Base-by-base conservation (phyloP, 192 early-diverging fungal genomes). In the Entomortierella beljakovae region DNA sequence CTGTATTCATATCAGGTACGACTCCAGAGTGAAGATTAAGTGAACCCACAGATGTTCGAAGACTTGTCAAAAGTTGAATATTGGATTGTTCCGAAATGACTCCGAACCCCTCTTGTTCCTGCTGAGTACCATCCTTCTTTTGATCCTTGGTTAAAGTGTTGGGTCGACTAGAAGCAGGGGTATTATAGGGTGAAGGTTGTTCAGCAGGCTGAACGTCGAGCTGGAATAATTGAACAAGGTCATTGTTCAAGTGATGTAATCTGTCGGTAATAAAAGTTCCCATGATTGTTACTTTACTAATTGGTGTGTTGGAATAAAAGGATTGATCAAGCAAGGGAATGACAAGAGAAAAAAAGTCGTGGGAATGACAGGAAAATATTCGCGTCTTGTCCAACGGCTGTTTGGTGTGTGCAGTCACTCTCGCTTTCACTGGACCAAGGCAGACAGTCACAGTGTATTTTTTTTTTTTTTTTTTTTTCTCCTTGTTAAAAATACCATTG, bases 201-300 rank as follows among this genome's bases (percentile, higher is more conserved):
- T 64, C 51, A 13, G 43, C 61, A 13, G 54, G 60, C 25, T 79
- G 75, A 18, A 37, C 29, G 49, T 79, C 75, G 31, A 79, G 75
- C 46, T 79, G 75, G 57, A 79, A 79, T 29, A 79, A 42, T 50
- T 79, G 75, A 16, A 79, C 62, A 6, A 79, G 62, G 26, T 79
- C 75, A 48, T 70, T 70, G 62, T 79, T 79, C 20, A 79, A 48
- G 38, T 64, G 66, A 11, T 65, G 49, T 32, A 79, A 35, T 28
- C 55, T 69, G 68, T 79, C 75, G 6, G 75, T 65, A 56, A 79
- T 70, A 23, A 79, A 79, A n/a, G 75, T 79, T 20, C 61, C 66
- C 75, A 79, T 79, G 61, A 26, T 54, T 26, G 42, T 22, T 8
- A 26, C 18, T n/a, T 11, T 48, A 16, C n/a, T 22, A 10, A 20